Percentiles rank a stretch among this genome's conserved stretches.
Conservation (phyloP, 2,329 filamentous ascomycete genomes). For the Coniosporium tulheliwenetii region DNA sequence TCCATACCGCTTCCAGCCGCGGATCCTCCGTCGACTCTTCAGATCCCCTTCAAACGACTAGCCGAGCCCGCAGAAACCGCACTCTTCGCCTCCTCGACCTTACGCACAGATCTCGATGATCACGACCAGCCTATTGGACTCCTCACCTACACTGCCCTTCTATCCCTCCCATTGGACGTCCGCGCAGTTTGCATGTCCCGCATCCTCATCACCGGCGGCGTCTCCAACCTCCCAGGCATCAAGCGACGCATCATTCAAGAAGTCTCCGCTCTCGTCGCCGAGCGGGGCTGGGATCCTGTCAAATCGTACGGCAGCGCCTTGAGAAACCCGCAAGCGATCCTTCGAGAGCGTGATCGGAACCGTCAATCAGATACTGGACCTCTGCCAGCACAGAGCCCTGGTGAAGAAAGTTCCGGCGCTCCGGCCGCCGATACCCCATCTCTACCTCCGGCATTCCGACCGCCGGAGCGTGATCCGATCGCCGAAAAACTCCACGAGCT, state of each 20-base stretch:
- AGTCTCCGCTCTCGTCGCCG: constrained; percentile 47
- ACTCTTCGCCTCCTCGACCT: constrained; percentile 47
- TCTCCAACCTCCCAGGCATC: constrained; percentile 63
- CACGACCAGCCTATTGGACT: constrained; percentile 67
- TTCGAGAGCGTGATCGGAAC: background rate
- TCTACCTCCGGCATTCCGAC: constrained; percentile 15
- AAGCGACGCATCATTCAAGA: constrained; percentile 65
- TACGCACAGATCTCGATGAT: constrained; percentile 56
- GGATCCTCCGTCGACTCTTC: constrained; percentile 33
- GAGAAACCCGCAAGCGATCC: constrained; percentile 12
- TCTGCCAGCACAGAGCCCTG: background rate
- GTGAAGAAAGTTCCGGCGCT: background rate
- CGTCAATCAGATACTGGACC: background rate
- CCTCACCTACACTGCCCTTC: constrained; percentile 60
- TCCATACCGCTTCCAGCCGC: constrained; percentile 18
- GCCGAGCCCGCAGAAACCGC: constrained; percentile 60
- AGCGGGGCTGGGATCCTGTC: constrained; percentile 63
- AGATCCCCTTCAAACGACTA: constrained; percentile 54
- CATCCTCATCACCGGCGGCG: constrained; percentile 73
- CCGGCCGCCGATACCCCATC: background rate
- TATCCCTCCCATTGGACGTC: constrained; percentile 66
- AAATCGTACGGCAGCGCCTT: constrained; percentile 45
- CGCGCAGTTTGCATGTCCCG: constrained; percentile 77
- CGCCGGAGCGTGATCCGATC: constrained; percentile 41
- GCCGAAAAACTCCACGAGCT: constrained; percentile 40